These are phyloP conservation scores for Phaffia australis DNA, from an alignment of 768 basidiomycete species.

Conservation along the genomic window DNA sequence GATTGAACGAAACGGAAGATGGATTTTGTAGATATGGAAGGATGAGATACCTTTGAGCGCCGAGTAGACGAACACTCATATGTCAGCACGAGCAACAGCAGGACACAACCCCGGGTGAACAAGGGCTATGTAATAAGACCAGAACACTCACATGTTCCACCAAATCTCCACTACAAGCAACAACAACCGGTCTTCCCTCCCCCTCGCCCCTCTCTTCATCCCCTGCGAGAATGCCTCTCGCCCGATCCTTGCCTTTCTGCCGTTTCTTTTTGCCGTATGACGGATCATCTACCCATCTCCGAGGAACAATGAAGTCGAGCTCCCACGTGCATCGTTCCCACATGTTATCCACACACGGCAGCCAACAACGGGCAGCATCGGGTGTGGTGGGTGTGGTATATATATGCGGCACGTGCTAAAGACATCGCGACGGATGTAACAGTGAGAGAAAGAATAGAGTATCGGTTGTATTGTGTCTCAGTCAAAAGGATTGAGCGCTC, in stretches of 20 bases:
- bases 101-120: neutral
- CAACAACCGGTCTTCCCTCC: constrained; percentile 60
- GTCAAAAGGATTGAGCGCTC: neutral
- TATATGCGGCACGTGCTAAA: constrained; percentile 54
- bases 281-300: constrained; percentile 26
- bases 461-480: neutral
- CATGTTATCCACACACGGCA: constrained; percentile 87
- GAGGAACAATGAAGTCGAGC: constrained; percentile 85
- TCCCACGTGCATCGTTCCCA: constrained; percentile 99
- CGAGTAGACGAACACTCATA: neutral
- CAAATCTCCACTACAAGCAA: constrained; percentile 87
- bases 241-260: constrained; percentile 38
- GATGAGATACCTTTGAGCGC: constrained; percentile 65
- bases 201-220: constrained; percentile 39
- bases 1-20: constrained; percentile 87
- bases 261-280: constrained; percentile 14
- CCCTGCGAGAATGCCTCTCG: constrained; percentile 40
- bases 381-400: constrained; percentile 79
- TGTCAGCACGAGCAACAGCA: neutral
- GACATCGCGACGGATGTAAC: neutral
- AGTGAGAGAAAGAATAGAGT: neutral
- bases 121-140: neutral
- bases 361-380: constrained; percentile 92
- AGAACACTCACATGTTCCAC: constrained; percentile 63
- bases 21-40: constrained; percentile 81